Evolutionary conservation across 306 rosid species (phyloP), one percentile per base, ranked within the genome.

Genomic region (Vicia sativa): DNA sequence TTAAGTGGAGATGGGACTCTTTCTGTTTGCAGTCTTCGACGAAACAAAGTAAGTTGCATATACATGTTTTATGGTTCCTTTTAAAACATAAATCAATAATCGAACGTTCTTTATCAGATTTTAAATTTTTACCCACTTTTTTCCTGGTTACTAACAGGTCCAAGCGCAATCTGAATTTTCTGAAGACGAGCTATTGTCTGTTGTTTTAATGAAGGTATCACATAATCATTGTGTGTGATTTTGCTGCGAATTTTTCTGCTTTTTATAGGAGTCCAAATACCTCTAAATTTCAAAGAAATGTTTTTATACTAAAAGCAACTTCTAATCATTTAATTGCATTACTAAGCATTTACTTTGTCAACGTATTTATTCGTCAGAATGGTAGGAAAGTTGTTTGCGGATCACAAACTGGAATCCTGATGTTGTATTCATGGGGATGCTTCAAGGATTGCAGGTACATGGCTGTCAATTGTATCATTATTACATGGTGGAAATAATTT

Each of bases 1-100:
- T 82, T 7, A 43, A 92, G 96, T 87, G 96, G 96, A 66, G 98
- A 89, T 52, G 98, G 96, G 67, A 86, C 98, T 65, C 86, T 92
- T 31, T 89, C 98, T 78, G 96, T 92, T 65, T 89, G 87, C 87
- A 89, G 86, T 84, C 90, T 92, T 70, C 82, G 96, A 41, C 79
- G 86, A 77, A 89, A 89, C 70, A 87, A 77, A 81, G 98, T 89
- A 77, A 80, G 91, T 42, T 54, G 72, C 67, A 78, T 62, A 72
- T 83, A 71, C 72, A 62, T 25, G 46, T 64, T 31, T 68, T 48
- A 14, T 19, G 39, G 9, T 56, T 43, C 15, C 38, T 61, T 65
- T 46, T 80, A 35, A 57, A 72, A 21, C 34, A 8, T 11, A 42
- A 43, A 37, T 16, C 10, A 38, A 38, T 18, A 60, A 37, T 37